Conservation (phyloP, 371 early-diverging fungal species). For the Mucor irregularis region DNA sequence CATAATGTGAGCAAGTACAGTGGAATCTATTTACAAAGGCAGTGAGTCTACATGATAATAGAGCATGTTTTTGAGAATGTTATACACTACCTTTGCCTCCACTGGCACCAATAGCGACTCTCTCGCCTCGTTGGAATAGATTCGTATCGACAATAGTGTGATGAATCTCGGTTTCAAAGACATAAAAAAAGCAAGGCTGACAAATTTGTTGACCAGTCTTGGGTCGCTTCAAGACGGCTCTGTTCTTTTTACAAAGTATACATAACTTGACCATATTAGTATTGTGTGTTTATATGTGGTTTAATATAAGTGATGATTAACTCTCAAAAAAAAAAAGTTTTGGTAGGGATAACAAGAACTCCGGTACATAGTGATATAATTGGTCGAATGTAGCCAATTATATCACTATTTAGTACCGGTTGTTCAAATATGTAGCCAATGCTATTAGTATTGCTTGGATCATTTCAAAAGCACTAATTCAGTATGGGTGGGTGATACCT, state of each 20-base stretch:
- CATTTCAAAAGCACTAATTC: too few species aligned
- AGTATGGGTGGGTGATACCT: too few species aligned
- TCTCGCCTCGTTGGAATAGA: constrained; percentile 90
- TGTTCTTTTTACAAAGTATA: constrained; percentile 49
- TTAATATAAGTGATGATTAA: constrained; percentile 3
- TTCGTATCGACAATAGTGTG: constrained; percentile 84
- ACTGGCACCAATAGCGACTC: constrained; percentile 96
- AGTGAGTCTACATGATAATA: not conserved
- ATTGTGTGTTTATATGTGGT: too few species aligned
- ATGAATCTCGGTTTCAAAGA: constrained; percentile 98
- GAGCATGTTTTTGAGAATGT: not conserved
- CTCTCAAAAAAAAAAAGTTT: too few species aligned
- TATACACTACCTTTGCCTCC: constrained; percentile 90
- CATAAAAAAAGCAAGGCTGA: constrained; percentile 91
- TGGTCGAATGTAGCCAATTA: too few species aligned
- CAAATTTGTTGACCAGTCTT: constrained; percentile 95
- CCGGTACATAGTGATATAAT: too few species aligned
- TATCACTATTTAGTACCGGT: too few species aligned
- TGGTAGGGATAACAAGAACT: too few species aligned
- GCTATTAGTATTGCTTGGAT: too few species aligned
- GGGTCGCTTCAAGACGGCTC: constrained; percentile 91
- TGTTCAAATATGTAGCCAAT: too few species aligned
- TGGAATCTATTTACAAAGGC: constrained; percentile 75
- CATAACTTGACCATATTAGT: constrained; percentile 45
- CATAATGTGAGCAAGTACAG: constrained; percentile 97